Evolutionary conservation across 2,329 filamentous ascomycete genomes (phyloP), one percentile per base, ranked within the genome.

Genomic region (Salinomyces thailandicus): DNA sequence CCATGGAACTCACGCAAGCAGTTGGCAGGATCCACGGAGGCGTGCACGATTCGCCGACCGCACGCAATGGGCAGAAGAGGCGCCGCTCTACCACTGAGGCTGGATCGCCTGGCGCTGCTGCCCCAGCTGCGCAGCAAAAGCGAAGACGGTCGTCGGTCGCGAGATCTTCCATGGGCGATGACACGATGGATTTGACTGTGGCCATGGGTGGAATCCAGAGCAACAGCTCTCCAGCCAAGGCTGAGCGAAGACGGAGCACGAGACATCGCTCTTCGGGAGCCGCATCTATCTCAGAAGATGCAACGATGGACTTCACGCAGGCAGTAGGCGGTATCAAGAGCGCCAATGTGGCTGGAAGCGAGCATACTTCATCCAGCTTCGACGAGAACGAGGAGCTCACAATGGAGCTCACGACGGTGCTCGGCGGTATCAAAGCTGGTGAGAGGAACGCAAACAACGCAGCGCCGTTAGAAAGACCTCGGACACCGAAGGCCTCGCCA

Each of bases 231-330:
- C 50, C 55, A 8, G 34, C 35, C n/a, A 52, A 50, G 34, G 28
- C 37, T 22, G 46, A 48, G 8, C 50, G 52, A 18, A 39, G 54
- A 12, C 43, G 35, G 34, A 59, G 52, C 33, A 38, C 62, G 27
- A 55, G 54, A 31, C 56, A 60, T 41, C 48, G 51, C 37, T 60
- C 52, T 37, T 60, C 48, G 35, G 59, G 50, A 24, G 43, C 47
- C 13, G 57, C 49, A 14, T 55, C 52, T 3, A 59, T 58, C 5
- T 45, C 54, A 15, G 65, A 63, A 11, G 68, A 72, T 39, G 63
- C 64, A 43, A 70, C 65, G 19, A 69, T 74, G 70, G 72, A 77
- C 31, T 64, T 76, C 32, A 76, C 72, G 1, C 64, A 63, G 43
- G 67, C 69, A 19, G 58, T 74, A 29, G 72, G 73, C 18, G 62